Base-by-base conservation (phyloP, 495 filamentous ascomycete species). In the Penicillium salamii region DNA sequence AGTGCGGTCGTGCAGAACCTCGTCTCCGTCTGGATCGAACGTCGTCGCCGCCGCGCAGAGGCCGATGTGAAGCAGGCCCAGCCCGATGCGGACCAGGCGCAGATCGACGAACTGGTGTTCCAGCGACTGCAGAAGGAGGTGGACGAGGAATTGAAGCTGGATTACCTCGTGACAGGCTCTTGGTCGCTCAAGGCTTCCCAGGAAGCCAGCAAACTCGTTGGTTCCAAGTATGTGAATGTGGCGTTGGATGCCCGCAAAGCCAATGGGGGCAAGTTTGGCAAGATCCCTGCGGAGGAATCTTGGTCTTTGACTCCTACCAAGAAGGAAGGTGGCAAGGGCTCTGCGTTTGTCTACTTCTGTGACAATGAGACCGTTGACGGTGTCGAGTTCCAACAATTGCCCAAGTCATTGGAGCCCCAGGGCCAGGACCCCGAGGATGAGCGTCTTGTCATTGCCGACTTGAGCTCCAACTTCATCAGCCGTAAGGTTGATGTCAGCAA, bases 151-250 rank as follows among this genome's bases (percentile, higher is more conserved):
- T 63, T 95, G 62, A 85, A 83, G 64, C 65, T 93, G 15, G 93
- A 96, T 66, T 97, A 97, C 65, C 74, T 96, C 14, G 86, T 96
- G 29, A 95, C 93, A 31, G 91, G 92, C 49, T 69, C 65, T n/a
- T 96, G 93, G 92, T 91, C 88, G 23, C 75, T 88, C 53, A 96
- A 97, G 69, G 91, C 90, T n/a, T 85, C 80, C 35, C 86, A 91
- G 66, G 92, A 97, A 68, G 90, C 90, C 19, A 71, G 73, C 19
- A 76, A 89, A 31, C 68, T 97, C 3, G 64, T 95, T 0, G 91
- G 91, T 4, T 70, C 83, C 7, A 80, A 87, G 61, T 77, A 89
- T 52, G 84, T 95, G 59, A 95, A 96, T 66, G 66, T 96, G 28
- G 90, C 78, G 5, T 66, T 82, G 14, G 88, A 96, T 65, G 73